Conservation (phyloP, 2,329 filamentous ascomycete genomes). For the Elsinoe ampelina region DNA sequence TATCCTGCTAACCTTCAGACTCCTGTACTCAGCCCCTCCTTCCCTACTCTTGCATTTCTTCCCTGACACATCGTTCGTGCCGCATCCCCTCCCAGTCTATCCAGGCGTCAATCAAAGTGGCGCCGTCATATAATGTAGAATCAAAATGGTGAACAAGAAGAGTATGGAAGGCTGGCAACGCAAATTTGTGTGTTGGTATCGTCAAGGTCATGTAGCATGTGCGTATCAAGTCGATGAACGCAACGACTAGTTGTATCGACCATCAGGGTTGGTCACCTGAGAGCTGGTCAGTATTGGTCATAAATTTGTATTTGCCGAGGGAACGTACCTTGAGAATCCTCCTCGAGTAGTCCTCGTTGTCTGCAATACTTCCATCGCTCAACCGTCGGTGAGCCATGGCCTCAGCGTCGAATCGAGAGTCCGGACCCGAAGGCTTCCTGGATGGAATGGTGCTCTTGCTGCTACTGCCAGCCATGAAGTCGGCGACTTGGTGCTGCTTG, state of each 20-base stretch:
- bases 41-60: neutral
- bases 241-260: conserved; percentile 4
- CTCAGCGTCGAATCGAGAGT: conserved; percentile 75
- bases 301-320: neutral
- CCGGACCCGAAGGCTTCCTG: conserved; percentile 27
- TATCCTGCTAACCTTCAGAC: too few relatives aligned
- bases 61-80: neutral
- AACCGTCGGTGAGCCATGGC: conserved; percentile 73
- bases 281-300: neutral
- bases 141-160: conserved; percentile 11
- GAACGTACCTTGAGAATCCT: conserved; percentile 74
- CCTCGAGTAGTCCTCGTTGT: conserved; percentile 94
- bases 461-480: conserved; percentile 54
- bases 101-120: neutral
- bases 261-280: conserved; percentile 18
- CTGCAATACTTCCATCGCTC: conserved; percentile 92
- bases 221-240: neutral
- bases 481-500: conserved; percentile 68
- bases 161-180: neutral
- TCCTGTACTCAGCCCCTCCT: neutral
- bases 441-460: conserved; percentile 21
- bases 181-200: neutral
- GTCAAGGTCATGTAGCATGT: conserved; percentile 7
- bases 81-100: neutral
- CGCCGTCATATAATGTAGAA: neutral